phyloP scores from a whole-genome alignment of 495 filamentous ascomycete genomes.

The Talaromyces stipitatus region DNA sequence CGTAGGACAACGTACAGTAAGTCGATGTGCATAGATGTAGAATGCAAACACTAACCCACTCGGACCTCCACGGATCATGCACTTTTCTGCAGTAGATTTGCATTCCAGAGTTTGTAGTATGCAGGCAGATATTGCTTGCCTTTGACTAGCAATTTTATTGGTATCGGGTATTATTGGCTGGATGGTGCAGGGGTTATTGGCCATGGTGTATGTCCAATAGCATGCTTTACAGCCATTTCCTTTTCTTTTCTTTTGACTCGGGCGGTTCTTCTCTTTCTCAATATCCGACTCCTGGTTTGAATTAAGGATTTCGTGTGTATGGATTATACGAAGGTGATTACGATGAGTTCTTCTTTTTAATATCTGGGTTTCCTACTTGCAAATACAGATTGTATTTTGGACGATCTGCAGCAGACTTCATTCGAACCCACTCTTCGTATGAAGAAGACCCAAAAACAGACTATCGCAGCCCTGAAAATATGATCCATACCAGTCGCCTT shows the following conservation, averaged over 20 bases:
- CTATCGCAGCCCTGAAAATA: too few relatives aligned
- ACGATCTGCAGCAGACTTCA: neutral
- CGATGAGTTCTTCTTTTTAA: neutral
- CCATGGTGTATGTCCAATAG: neutral
- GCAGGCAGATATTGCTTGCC: neutral
- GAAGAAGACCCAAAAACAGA: neutral
- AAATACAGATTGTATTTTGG: neutral
- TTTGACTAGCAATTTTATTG: neutral
- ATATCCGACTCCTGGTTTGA: too few relatives aligned
- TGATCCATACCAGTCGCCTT: too few relatives aligned
- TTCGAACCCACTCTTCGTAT: neutral
- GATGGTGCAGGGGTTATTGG: neutral
- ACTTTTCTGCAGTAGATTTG: neutral
- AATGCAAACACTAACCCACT: neutral
- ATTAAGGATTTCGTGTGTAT: too few relatives aligned
- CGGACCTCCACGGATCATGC: neutral
- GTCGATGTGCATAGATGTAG: too few relatives aligned
- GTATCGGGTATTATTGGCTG: neutral
- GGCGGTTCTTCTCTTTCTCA: too few relatives aligned
- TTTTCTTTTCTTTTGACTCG: neutral
- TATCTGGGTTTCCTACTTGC: neutral
- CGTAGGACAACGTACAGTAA: too few relatives aligned
- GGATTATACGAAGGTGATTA: neutral
- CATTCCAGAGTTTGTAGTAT: neutral
- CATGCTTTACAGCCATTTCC: neutral